These are phyloP conservation scores for Castanea crenata DNA, from an alignment of 306 rosid genomes.

Conservation along the genomic window DNA sequence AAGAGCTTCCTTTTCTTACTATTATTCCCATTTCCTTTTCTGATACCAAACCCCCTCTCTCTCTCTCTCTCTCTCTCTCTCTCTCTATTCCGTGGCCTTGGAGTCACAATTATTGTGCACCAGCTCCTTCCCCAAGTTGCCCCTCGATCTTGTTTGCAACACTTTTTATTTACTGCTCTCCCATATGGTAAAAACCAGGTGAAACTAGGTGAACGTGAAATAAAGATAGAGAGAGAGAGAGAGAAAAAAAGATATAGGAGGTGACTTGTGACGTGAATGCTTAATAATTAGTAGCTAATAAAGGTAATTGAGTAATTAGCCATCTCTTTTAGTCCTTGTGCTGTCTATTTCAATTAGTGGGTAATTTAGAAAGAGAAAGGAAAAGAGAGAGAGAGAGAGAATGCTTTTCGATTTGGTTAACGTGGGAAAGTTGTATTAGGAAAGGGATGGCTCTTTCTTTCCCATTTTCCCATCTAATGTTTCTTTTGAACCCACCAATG, in stretches of 20 bases:
- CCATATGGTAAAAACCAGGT: slow-evolving; percentile 39
- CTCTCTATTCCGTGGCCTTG: not conserved
- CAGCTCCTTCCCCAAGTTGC: slow-evolving; percentile 25
- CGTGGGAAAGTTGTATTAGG: slow-evolving; percentile 82
- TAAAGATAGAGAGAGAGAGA: not conserved
- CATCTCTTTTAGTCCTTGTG: slow-evolving; percentile 39
- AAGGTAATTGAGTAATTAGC: slow-evolving; percentile 51
- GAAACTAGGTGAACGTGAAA: too few species aligned
- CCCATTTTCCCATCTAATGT: slow-evolving; percentile 5
- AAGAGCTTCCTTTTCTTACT: slow-evolving; percentile 58
- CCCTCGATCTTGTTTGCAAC: not conserved
- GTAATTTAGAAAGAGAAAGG: slow-evolving; percentile 20
- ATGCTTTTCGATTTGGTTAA: slow-evolving; percentile 95
- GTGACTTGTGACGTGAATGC: slow-evolving; percentile 32
- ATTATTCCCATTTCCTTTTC: slow-evolving; percentile 62
- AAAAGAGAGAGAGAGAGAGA: slow-evolving; percentile 14
- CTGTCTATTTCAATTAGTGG: slow-evolving; percentile 73
- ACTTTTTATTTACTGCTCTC: slow-evolving; percentile 16
- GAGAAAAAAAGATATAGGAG: slow-evolving; percentile 14
- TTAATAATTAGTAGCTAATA: slow-evolving; percentile 35
- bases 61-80: not conserved
- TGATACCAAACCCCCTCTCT: slow-evolving; percentile 28
- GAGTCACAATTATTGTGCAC: not conserved
- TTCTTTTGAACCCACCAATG: slow-evolving; percentile 24
- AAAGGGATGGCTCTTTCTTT: slow-evolving; percentile 67